Conservation (phyloP, 1,284 basidiomycete genomes). For the Pseudozyma sp. region DNA sequence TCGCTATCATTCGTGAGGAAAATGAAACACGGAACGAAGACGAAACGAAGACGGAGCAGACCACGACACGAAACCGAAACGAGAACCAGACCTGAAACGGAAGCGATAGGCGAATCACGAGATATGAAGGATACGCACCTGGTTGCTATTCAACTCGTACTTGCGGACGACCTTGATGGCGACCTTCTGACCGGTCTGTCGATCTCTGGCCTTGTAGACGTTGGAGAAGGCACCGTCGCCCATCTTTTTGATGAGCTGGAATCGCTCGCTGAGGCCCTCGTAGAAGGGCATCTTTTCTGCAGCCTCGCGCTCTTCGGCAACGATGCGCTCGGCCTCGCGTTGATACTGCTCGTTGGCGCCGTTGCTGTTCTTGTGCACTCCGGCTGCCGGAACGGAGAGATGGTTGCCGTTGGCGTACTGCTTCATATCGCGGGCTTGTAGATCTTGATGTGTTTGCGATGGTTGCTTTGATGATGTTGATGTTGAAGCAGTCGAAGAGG, state of each 20-base stretch:
- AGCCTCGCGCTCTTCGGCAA: constrained; percentile 58
- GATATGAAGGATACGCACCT: constrained; percentile 76
- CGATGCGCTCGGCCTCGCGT: constrained; percentile 56
- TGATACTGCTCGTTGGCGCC: constrained; percentile 52
- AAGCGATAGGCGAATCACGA: constrained; percentile 2
- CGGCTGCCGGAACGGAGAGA: constrained; percentile 25
- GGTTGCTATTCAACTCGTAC: constrained; percentile 90
- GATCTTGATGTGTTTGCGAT: constrained; percentile 5
- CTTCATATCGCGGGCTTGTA: constrained; percentile 35
- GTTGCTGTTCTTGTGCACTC: constrained; percentile 22
- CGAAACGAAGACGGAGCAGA: constrained; percentile 56
- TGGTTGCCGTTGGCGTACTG: constrained; percentile 27
- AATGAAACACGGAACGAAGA: too few species aligned
- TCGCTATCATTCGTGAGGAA: too few species aligned
- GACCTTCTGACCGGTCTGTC: constrained; percentile 81
- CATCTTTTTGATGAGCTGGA: constrained; percentile 62
- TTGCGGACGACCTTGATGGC: constrained; percentile 99
- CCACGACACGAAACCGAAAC: constrained; percentile 24
- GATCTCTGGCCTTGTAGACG: constrained; percentile 92
- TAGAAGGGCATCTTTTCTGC: constrained; percentile 63
- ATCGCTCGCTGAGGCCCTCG: constrained; percentile 60
- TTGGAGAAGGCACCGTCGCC: constrained; percentile 90
- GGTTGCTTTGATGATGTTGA: constrained; percentile 5
- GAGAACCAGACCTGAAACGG: constrained; percentile 7
- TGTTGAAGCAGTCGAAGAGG: constrained; percentile 1